Evolutionary conservation across 1,284 basidiomycete species (phyloP).

Genomic region (Ceratobasidium sp.): DNA sequence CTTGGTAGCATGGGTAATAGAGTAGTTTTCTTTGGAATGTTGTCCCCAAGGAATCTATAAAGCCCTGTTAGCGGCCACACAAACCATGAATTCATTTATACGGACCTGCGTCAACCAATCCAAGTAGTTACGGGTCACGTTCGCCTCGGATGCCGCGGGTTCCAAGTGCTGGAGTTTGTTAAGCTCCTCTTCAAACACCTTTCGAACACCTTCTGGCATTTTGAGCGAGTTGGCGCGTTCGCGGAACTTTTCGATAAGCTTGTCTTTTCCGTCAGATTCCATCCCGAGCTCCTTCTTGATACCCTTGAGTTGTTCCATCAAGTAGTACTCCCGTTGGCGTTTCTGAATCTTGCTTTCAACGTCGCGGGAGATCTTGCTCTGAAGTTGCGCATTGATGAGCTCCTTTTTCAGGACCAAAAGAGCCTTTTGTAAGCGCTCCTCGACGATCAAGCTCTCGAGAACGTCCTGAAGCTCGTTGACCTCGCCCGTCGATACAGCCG

Average conservation of each 20-base stretch:
- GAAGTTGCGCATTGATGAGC: conserved; percentile 96
- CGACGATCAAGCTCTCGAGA: conserved; percentile 87
- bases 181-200: conserved; percentile 98
- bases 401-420: conserved; percentile 97
- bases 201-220: conserved; percentile 93
- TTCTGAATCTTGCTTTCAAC: conserved; percentile 98
- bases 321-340: conserved; percentile 95
- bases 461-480: conserved; percentile 94
- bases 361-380: conserved; percentile 94
- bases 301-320: conserved; percentile 98
- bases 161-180: conserved; percentile 93
- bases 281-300: conserved; percentile 99
- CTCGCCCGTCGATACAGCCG: conserved; percentile 93
- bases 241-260: conserved; percentile 95
- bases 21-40: conserved; percentile 94
- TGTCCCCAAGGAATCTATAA: conserved; percentile 93
- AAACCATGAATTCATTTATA: conserved; percentile 40
- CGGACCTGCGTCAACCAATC: conserved; percentile 92
- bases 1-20: conserved; percentile 84
- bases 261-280: conserved; percentile 98
- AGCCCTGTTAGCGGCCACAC: not conserved
- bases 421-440: conserved; percentile 92
- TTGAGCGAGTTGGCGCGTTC: conserved; percentile 88
- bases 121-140: conserved; percentile 96
- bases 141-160: conserved; percentile 92